A percentile compares a stretch with the other conserved stretches of the same genome.
Conservation (phyloP, 371 early-diverging fungal genomes). For the Blastocladiella emersonii region DNA sequence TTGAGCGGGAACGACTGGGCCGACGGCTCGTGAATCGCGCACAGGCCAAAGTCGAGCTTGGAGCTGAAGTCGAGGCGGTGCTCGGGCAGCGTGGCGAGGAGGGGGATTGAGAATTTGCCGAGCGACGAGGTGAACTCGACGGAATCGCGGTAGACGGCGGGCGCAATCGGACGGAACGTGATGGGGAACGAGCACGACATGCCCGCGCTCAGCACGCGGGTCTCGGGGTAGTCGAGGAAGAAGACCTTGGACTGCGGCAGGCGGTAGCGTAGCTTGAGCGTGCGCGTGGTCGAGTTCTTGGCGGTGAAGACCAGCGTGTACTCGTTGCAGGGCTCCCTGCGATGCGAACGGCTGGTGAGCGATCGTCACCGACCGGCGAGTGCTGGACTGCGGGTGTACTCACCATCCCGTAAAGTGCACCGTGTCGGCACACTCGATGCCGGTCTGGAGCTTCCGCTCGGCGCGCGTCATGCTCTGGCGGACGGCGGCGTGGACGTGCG, state of each 20-base stretch:
- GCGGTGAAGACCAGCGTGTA: slow-evolving; percentile 26
- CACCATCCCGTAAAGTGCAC: slow-evolving; percentile 32
- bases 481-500: no score
- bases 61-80: slow-evolving; percentile 24
- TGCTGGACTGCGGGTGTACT: no score
- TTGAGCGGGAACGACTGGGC: slow-evolving; percentile 16
- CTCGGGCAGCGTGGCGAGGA: slow-evolving; percentile 30
- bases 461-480: background rate
- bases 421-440: slow-evolving; percentile 31
- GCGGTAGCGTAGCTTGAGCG: slow-evolving; percentile 35
- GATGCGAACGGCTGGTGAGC: background rate
- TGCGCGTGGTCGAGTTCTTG: slow-evolving; percentile 36
- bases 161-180: slow-evolving; percentile 34
- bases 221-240: slow-evolving; percentile 35
- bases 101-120: slow-evolving; percentile 27
- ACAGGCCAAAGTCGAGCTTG: slow-evolving; percentile 23
- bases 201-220: slow-evolving; percentile 28
- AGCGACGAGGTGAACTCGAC: slow-evolving; percentile 28
- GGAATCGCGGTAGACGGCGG: slow-evolving; percentile 29
- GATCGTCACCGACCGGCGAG: no score
- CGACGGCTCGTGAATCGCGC: slow-evolving; percentile 26
- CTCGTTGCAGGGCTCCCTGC: slow-evolving; percentile 36
- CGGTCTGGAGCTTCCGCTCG: slow-evolving; percentile 11
- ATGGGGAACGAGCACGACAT: slow-evolving; percentile 36
- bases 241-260: slow-evolving; percentile 33